Evolutionary conservation across 331 rosid genomes (phyloP).

Genomic region (Cucumis variabilis): DNA sequence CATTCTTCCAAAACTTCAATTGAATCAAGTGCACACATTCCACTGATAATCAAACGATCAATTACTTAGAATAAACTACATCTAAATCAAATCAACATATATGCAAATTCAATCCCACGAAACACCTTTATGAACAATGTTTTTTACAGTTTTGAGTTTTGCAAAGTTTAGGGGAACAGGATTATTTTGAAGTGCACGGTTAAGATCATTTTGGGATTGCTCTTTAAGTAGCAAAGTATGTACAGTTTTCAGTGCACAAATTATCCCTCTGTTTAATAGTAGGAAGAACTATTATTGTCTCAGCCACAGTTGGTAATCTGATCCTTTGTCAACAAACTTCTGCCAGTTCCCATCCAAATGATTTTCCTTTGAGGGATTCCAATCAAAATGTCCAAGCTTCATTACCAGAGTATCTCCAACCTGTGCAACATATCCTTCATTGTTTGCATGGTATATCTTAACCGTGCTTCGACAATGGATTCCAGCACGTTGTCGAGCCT

Average conservation of each 20-base stretch:
- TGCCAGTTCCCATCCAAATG: conserved; percentile 82
- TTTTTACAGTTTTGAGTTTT: background rate
- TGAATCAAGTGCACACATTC: no score
- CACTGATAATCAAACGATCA: no score
- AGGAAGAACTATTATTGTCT: conserved; percentile 45
- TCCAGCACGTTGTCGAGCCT: conserved; percentile 70
- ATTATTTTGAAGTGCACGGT: background rate
- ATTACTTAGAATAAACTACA: no score
- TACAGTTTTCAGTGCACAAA: background rate
- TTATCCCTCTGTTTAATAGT: background rate
- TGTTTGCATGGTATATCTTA: conserved; percentile 75
- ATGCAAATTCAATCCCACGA: no score
- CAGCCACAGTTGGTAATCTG: conserved; percentile 74
- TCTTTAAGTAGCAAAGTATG: no score
- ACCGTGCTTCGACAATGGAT: conserved; percentile 75
- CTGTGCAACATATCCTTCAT: conserved; percentile 80
- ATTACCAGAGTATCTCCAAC: conserved; percentile 68
- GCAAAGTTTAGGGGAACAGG: background rate
- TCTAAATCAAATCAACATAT: no score
- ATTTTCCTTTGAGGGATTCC: conserved; percentile 82
- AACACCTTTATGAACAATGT: no score
- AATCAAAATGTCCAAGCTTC: conserved; percentile 80
- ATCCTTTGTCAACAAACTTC: conserved; percentile 73
- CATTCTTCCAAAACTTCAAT: no score
- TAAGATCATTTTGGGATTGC: no score